These are phyloP conservation scores for Aspergillus pseudoviridinutans DNA, from an alignment of 2,329 filamentous ascomycete species.

Conservation along the genomic window DNA sequence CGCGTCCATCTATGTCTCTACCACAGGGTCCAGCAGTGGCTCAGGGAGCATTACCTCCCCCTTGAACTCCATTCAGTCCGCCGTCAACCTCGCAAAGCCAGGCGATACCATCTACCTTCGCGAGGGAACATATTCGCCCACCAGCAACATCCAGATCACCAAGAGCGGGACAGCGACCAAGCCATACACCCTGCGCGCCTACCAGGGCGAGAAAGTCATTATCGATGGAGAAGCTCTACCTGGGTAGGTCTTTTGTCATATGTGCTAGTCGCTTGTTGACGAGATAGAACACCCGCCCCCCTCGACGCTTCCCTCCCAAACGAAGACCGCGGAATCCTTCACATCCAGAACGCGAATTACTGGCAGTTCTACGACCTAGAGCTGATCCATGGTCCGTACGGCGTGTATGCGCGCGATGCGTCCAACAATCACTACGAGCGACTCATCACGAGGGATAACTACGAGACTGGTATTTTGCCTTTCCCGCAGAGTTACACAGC, in stretches of 20 bases:
- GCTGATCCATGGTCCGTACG: constrained; percentile 15
- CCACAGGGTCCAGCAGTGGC: constrained; percentile 9
- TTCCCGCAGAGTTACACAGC: neutral
- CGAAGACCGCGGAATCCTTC: constrained; percentile 12
- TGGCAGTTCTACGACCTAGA: constrained; percentile 16
- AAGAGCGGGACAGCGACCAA: constrained; percentile 10
- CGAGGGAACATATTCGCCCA: constrained; percentile 11
- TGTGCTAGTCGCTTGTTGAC: neutral
- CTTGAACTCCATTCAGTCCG: constrained; percentile 11
- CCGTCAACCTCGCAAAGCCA: constrained; percentile 9
- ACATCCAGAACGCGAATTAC: constrained; percentile 15
- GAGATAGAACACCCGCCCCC: constrained; percentile 10
- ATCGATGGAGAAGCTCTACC: constrained; percentile 14
- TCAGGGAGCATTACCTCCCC: constrained; percentile 8
- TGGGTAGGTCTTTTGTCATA: neutral
- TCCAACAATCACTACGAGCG: constrained; percentile 18
- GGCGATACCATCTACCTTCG: constrained; percentile 15
- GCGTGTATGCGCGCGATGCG: constrained; percentile 12
- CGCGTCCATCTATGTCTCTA: constrained; percentile 14
- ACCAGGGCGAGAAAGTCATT: constrained; percentile 10
- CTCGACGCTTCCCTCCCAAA: constrained; percentile 8
- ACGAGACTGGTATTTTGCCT: constrained; percentile 10
- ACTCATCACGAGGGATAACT: constrained; percentile 12
- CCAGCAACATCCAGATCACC: constrained; percentile 14
- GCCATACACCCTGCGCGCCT: constrained; percentile 11